Evolutionary conservation across 345 rosid species (phyloP), one percentile per base, ranked within the genome.

Genomic region (Lagerstroemia speciosa): DNA sequence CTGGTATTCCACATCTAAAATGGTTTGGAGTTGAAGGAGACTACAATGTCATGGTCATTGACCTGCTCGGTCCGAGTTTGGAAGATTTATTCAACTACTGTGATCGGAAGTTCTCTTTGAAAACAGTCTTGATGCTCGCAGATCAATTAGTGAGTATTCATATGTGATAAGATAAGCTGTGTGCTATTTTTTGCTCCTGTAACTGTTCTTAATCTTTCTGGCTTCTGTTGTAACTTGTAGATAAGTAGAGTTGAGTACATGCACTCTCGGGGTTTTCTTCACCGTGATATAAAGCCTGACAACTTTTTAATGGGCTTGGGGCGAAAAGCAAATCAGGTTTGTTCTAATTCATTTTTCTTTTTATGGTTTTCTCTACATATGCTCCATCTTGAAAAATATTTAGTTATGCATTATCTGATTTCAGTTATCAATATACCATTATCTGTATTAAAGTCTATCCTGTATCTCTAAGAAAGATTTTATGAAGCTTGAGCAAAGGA

Each of bases 221-320:
- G 32, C 48, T 75, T 19, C 57, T 66, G 41, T 2, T 65, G 10
- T 67, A 31, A 71, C 65, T 8, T 70, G 61, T 72, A 92, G 96
- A 75, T 92, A 78, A 90, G 84, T 73, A 92, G 96, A 80, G 89
- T 90, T 71, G 98, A 88, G 79, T 92, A 84, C 65, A 92, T 90
- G 93, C 98, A 92, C 68, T 79, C 84, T 14, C 84, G 91, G 57
- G 96, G 98, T 27, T 90, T 92, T 74, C 90, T 90, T 69, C 96
- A 92, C 66, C 96, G 98, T 77, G 96, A 92, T 79, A 88, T 92
- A 62, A 92, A 92, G 83, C 96, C 96, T 12, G 95, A 90, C 70
- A 88, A 90, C 83, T 92, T 90, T 66, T 83, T 90, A 76, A 92
- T 90, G 98, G 92, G 98, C 72, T 75, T 92, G 26, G 96, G 98